Base-by-base conservation (phyloP, 2,329 filamentous ascomycete species). In the Sporothrix humicola region DNA sequence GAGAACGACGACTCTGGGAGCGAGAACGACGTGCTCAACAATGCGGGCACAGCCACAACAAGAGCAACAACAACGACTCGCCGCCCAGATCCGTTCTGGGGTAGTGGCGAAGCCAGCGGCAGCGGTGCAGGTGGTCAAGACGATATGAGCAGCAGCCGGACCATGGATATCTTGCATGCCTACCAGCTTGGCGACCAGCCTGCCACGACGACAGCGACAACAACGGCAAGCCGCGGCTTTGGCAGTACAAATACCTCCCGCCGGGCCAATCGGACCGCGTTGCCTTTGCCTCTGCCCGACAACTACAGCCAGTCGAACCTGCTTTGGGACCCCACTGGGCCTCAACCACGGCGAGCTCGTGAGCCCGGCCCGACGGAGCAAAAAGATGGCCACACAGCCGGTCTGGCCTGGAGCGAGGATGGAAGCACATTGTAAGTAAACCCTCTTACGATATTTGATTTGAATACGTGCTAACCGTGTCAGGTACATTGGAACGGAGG, bases 401-500 rank as follows among this genome's bases (percentile, higher is more conserved):
- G 89, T 1, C 81, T 90, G 76, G 83, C 85, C 26, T 91, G 89
- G 89, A 90, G 88, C 76, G 85, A 87, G 50, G 87, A 91, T 77
- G 89, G 89, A 1, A 84, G 84, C 65, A 85, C 82, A 26, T 78
- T 91, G 89, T 91, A 81, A 86, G 89, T 74, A 23, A 12, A 3
- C 44, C 12, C 1, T 9, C 15, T 9, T 70, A 69, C 3, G 6
- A 72, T 69, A 15, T 10, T 52, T 37, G 8, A 61, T 31, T 63
- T 69, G 78, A 79, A 17, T 6, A 77, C 65, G 20, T 48, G 73
- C 15, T 54, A 23, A 3, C 65, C 3, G 0, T 15, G 8, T 2
- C 70, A 91, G 89, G 72, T 91, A 87, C 77, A 83, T 91, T 56
- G 90, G 87, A 23, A 87, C 89, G 48, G 90, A 93, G 79, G 90